Evolutionary conservation across 2,329 filamentous ascomycete species (phyloP).

Genomic region (Alternaria angustiovoidea): DNA sequence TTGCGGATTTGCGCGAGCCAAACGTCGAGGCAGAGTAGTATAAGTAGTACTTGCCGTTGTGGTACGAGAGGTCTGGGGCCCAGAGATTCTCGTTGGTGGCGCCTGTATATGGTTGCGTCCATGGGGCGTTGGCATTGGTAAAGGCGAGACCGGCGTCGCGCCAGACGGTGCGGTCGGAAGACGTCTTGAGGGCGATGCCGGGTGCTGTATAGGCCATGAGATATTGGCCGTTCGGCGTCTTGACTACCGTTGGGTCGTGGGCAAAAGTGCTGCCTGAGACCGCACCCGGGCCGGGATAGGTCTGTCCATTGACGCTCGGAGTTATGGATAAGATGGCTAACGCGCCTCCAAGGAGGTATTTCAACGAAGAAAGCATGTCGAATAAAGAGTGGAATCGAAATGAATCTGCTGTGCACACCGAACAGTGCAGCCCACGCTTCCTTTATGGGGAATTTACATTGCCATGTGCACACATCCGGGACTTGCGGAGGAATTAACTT

Average conservation of each 20-base stretch:
- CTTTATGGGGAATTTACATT: neutral
- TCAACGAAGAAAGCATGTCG: neutral
- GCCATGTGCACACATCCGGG: neutral
- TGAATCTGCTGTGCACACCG: neutral
- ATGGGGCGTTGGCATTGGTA: neutral
- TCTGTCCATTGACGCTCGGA: neutral
- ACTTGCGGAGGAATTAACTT: neutral
- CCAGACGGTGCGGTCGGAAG: neutral
- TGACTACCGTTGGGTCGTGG: neutral
- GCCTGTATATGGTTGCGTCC: neutral
- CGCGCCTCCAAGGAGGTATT: neutral
- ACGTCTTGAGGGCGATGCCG: neutral
- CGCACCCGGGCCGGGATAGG: neutral
- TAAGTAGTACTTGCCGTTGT: neutral
- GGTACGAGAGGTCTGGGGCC: neutral
- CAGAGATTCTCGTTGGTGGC: neutral
- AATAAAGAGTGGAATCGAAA: neutral
- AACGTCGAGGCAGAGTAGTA: neutral
- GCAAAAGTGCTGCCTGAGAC: neutral
- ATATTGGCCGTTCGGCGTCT: neutral
- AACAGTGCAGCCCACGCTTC: neutral
- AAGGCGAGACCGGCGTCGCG: neutral
- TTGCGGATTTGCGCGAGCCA: neutral
- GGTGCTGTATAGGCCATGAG: neutral
- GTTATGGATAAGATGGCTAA: neutral